Percentiles rank a stretch among this genome's conserved stretches.
Evolutionary conservation across 1,284 basidiomycete genomes (phyloP).

Genomic region (Volvariella surrecta): DNA sequence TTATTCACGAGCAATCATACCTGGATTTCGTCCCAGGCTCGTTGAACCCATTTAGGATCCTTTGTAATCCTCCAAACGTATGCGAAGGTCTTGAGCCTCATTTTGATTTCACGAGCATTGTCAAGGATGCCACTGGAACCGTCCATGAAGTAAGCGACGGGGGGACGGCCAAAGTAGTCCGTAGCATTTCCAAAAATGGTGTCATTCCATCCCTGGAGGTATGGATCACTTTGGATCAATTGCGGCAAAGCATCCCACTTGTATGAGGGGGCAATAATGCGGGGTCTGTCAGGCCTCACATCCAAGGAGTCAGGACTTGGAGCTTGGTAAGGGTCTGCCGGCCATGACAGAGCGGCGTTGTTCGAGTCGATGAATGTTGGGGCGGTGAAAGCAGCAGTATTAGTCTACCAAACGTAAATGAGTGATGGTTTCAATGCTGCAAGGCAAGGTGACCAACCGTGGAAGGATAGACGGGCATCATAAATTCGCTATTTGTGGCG

Average conservation of each 20-base stretch:
- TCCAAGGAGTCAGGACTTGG: constrained; percentile 46
- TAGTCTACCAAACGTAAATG: constrained; percentile 45
- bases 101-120: constrained; percentile 83
- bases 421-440: not conserved
- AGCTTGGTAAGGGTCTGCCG: constrained; percentile 65
- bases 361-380: constrained; percentile 63
- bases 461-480: constrained; percentile 84
- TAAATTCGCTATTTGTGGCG: constrained; percentile 62
- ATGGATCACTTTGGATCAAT: constrained; percentile 82
- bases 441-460: constrained; percentile 46
- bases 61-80: constrained; percentile 91
- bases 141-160: constrained; percentile 72
- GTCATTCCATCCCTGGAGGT: constrained; percentile 84
- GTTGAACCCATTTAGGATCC: constrained; percentile 82
- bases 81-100: constrained; percentile 86
- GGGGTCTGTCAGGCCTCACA: constrained; percentile 77
- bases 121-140: constrained; percentile 91
- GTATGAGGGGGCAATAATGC: constrained; percentile 86
- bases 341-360: constrained; percentile 56
- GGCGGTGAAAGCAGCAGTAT: constrained; percentile 63
- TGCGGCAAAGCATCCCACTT: constrained; percentile 83
- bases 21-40: constrained; percentile 78
- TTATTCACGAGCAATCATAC: constrained; percentile 28
- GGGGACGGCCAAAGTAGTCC: constrained; percentile 48
- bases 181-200: constrained; percentile 91